Evolutionary conservation across 31 red algal genomes (phyloP), one percentile per base, ranked within the genome.

Genomic region (Odonthalia washingtoniensis): DNA sequence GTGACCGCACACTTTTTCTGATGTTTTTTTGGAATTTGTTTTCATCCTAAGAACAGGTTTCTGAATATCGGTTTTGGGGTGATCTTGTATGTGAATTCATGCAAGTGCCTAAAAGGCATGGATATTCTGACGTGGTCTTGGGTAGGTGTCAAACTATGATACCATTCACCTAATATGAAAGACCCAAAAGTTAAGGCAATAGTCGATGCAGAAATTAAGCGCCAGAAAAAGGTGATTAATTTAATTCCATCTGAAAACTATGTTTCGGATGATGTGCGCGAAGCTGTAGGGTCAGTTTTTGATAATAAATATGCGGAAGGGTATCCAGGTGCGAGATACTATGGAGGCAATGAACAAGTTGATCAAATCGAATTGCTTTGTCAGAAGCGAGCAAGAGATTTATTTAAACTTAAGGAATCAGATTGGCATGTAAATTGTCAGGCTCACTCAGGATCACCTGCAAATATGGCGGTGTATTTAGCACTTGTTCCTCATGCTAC

Each of bases 251-350:
- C 95, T 2, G 97, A 99, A 86, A 99, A 99, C 79, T 99, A 95
- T 74, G 95, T 92, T 16, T 99, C 97, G 17, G 34, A 41, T 26
- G 97, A 95, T 34, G 97, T 99, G 21, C 80, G 96, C 42, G 84
- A 99, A 66, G 75, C 72, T 65, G 69, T 93, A 1, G 95, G 95
- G 66, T 95, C 92, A 4, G 86, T 90, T 14, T 91, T 99, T 74
- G 96, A 94, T 37, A 99, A 99, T 66, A 99, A 99, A 82, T 99
- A 99, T 72, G 96, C 97, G 38, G 97, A 99, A 84, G 98, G 98
- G 60, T 97, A 99, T 68, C 88, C 91, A 1, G 98, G 98, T 44
- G 85, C 88, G 21, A 88, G 98, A 14, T 99, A 97, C 80, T 99
- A 99, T 78, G 98, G 98, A 18, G 98, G 98, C 57, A 99, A 99